Evolutionary conservation across 208 protist species (phyloP), one percentile per base, ranked within the genome.

Genomic region (Crithidia fasciculata): DNA sequence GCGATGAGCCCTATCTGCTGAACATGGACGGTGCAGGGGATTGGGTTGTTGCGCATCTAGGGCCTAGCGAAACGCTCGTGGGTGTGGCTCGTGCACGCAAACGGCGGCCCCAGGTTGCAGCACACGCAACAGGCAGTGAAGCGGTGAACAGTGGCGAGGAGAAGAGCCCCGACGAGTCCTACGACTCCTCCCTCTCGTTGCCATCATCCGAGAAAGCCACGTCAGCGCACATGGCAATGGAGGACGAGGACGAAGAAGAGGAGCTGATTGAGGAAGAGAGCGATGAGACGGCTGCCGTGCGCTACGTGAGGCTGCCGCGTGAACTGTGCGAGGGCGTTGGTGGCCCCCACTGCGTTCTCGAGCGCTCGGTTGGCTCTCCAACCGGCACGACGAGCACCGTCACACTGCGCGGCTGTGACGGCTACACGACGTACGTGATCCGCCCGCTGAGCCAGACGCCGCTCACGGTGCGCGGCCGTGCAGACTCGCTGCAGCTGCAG

Each of bases 1-100:
- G 81, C 4, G 76, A 76, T 10, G 83, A 87, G 39, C 80, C 80
- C 5, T 94, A 93, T 64, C 28, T 96, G 67, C 71, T 96, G 28
- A 94, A 96, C 69, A 70, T 94, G 41, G 85, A 91, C 69, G 88
- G 85, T 16, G 78, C 79, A 19, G 88, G 89, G 4, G 81, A 91
- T 52, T 96, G 88, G 89, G 80, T 96, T 0, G 69, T 89, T 8
- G 87, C 83, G 5, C 76, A 93, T 58, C 66, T 95, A 52, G 72
- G 73, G 7, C 59, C 64, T 0, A 69, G 49, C 3, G 36, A 70
- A 16, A 88, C 82, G 8, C 83, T 71, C 55, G 65, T 95, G 0
- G 88, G 86, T 39, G 75, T 65, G 9, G 75, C 73, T 47, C 39
- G 44, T 15, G 36, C 37, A n/a, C 57, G 41, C 52, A 40, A 53